phyloP scores from a whole-genome alignment of 1,284 basidiomycete species.

The Pascua sp. region DNA sequence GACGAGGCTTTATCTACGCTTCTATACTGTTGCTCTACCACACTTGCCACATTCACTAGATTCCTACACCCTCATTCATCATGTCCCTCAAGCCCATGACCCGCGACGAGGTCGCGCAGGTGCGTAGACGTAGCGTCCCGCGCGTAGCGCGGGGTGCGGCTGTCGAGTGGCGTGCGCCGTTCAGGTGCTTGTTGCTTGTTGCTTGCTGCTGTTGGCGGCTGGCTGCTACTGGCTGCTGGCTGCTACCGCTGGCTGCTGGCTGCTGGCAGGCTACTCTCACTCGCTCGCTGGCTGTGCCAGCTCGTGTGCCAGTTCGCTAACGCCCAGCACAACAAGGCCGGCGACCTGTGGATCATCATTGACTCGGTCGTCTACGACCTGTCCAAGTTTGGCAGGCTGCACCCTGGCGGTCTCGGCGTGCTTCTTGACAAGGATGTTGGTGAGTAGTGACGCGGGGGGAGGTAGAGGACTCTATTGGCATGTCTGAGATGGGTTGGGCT shows the following conservation, averaged over 20 bases:
- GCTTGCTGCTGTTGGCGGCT: not conserved
- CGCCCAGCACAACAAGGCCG: constrained; percentile 69
- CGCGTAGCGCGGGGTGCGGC: too few relatives aligned
- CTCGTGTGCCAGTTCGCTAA: not conserved
- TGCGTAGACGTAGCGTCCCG: too few relatives aligned
- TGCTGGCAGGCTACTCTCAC: too few relatives aligned
- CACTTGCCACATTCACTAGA: not conserved
- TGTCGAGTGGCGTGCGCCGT: too few relatives aligned
- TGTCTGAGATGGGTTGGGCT: not conserved
- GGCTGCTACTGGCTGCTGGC: too few relatives aligned
- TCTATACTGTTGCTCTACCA: not conserved
- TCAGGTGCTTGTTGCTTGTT: too few relatives aligned
- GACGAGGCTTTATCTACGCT: not conserved
- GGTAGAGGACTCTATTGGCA: not conserved
- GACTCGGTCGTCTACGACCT: constrained; percentile 79
- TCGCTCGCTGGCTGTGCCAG: too few relatives aligned
- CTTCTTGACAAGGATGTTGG: constrained; percentile 69
- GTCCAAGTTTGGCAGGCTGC: constrained; percentile 69
- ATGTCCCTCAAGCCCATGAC: constrained; percentile 43
- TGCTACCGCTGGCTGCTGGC: too few relatives aligned
- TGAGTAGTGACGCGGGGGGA: constrained; percentile 45
- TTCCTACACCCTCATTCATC: constrained; percentile 7
- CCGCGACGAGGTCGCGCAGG: constrained; percentile 51
- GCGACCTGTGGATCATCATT: constrained; percentile 75
- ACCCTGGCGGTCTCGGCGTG: constrained; percentile 75